Conservation (phyloP, 2,329 filamentous ascomycete species). For the Beauveria rudraprayagi region DNA sequence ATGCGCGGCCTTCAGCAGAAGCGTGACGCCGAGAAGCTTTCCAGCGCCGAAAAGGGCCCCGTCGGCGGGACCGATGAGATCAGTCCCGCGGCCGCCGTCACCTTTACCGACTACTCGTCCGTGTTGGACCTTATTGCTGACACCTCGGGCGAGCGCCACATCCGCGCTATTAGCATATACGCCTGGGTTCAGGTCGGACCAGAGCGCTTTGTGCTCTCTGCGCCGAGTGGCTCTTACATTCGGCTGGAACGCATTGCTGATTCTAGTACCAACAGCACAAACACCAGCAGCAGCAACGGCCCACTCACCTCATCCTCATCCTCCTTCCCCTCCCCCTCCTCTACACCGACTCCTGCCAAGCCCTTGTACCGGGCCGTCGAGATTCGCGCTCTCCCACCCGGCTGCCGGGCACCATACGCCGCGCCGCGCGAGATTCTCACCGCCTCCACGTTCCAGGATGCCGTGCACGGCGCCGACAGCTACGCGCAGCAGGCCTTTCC, state of each 20-base stretch:
- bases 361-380: constrained; percentile 37
- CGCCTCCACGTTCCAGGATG: constrained; percentile 59
- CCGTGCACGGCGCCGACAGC: constrained; percentile 78
- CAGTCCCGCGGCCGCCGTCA: constrained; percentile 40
- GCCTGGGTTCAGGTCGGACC: constrained; percentile 77
- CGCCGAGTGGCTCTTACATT: constrained; percentile 54
- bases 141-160: constrained; percentile 67
- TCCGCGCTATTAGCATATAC: constrained; percentile 64
- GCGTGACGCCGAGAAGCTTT: constrained; percentile 34
- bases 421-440: constrained; percentile 61
- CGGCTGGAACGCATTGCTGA: constrained; percentile 37
- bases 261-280: background rate
- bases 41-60: constrained; percentile 13
- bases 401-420: constrained; percentile 53
- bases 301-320: background rate
- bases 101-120: constrained; percentile 84
- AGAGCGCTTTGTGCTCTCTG: constrained; percentile 63
- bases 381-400: constrained; percentile 36
- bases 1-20: constrained; percentile 48
- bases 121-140: constrained; percentile 88
- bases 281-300: background rate
- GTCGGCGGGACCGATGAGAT: constrained; percentile 6
- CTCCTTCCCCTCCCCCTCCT: background rate
- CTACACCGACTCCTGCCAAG: background rate
- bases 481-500: constrained; percentile 63